These are phyloP conservation scores for Amanita subjunquillea DNA, from an alignment of 768 basidiomycete genomes.

Conservation along the genomic window DNA sequence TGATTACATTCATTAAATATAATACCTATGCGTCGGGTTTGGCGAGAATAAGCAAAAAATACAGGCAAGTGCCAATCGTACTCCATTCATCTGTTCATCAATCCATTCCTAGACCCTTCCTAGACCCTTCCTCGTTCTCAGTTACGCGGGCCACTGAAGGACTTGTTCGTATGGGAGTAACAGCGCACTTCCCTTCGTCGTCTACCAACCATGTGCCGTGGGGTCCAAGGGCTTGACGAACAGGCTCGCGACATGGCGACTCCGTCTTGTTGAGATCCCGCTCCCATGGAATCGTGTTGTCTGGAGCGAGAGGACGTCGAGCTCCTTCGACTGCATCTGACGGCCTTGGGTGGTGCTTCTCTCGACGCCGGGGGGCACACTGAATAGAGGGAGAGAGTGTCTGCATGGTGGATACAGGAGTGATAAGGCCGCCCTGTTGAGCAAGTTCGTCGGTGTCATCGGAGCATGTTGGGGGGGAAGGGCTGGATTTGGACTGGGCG, in stretches of 20 bases:
- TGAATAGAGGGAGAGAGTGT: background rate
- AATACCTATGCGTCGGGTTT: background rate
- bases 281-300: slow-evolving; percentile 3
- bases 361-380: background rate
- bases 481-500: background rate
- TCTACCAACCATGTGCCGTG: slow-evolving; percentile 2
- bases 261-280: background rate
- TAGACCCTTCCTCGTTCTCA: background rate
- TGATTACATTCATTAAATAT: background rate
- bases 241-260: background rate
- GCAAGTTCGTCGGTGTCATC: background rate
- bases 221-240: background rate
- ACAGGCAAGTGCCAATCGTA: background rate
- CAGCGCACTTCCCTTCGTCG: background rate
- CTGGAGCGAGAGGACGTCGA: background rate
- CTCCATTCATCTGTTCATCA: background rate
- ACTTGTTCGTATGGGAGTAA: background rate
- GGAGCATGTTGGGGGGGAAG: background rate
- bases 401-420: background rate
- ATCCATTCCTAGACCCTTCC: background rate
- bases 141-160: background rate
- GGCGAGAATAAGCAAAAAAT: background rate
- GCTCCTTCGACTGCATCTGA: background rate
- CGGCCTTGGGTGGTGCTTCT: background rate
- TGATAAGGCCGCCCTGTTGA: background rate